phyloP scores from a whole-genome alignment of 2,329 filamentous ascomycete species.

The Stemphylium beticola region DNA sequence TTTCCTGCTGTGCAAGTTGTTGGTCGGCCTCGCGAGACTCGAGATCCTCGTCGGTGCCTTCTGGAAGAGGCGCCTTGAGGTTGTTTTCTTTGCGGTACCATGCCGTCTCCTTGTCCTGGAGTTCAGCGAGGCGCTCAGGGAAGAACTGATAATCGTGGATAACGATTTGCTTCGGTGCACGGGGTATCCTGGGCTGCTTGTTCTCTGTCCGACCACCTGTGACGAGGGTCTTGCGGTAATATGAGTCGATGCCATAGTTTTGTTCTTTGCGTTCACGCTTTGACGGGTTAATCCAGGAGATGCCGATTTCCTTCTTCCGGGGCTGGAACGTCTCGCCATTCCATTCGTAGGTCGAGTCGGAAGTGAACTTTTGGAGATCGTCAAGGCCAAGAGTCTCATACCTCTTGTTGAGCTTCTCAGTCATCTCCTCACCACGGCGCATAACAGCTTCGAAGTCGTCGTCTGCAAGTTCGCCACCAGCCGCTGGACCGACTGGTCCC shows the following conservation, averaged over 20 bases:
- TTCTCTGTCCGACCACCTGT: conserved; percentile 80
- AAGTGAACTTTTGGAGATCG: conserved; percentile 96
- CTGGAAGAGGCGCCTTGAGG: conserved; percentile 89
- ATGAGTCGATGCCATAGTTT: conserved; percentile 98
- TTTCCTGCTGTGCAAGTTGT: conserved; percentile 85
- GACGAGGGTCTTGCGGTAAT: conserved; percentile 90
- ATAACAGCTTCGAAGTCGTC: conserved; percentile 92
- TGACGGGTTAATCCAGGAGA: conserved; percentile 96
- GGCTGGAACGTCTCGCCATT: conserved; percentile 96
- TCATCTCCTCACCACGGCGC: conserved; percentile 83
- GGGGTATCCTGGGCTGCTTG: conserved; percentile 91
- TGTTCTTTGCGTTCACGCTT: conserved; percentile 99
- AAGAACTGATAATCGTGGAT: conserved; percentile 99
- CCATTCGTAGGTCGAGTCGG: conserved; percentile 98
- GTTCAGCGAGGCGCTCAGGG: conserved; percentile 78
- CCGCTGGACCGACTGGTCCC: conserved; percentile 66
- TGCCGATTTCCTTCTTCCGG: conserved; percentile 80
- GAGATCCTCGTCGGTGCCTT: conserved; percentile 86
- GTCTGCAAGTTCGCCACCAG: conserved; percentile 71
- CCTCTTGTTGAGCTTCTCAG: conserved; percentile 86
- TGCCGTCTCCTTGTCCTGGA: conserved; percentile 96
- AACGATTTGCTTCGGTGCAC: conserved; percentile 87
- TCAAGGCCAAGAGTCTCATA: conserved; percentile 98
- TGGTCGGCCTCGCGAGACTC: conserved; percentile 87
- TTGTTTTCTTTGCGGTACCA: conserved; percentile 95